Conservation (phyloP, 768 basidiomycete genomes). For the Russula earlei region DNA sequence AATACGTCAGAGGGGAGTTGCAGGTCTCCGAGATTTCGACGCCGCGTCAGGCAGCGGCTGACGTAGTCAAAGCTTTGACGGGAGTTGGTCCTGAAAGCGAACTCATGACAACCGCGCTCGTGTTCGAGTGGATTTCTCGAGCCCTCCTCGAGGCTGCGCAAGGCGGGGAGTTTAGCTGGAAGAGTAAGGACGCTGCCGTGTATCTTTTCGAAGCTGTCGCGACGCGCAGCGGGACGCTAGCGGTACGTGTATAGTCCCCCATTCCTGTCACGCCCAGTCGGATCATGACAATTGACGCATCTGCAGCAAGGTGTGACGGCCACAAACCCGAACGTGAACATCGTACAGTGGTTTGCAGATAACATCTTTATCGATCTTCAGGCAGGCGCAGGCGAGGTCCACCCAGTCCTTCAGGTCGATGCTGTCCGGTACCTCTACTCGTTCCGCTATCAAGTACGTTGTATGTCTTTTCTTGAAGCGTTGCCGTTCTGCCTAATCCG, state of each 20-base stretch:
- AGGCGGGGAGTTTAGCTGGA: constrained; percentile 63
- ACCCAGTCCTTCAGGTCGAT: constrained; percentile 91
- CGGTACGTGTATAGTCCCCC: constrained; percentile 38
- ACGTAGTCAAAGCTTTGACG: constrained; percentile 89
- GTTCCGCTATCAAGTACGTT: constrained; percentile 84
- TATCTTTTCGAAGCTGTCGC: constrained; percentile 93
- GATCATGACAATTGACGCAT: not conserved
- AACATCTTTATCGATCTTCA: constrained; percentile 83
- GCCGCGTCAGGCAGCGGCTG: constrained; percentile 85
- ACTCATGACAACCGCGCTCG: constrained; percentile 62
- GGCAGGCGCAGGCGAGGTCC: constrained; percentile 54
- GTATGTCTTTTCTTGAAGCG: not conserved
- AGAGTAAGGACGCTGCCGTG: constrained; percentile 87
- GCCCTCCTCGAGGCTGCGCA: constrained; percentile 62
- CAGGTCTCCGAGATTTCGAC: constrained; percentile 66
- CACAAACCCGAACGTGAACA: constrained; percentile 83
- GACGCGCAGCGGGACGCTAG: constrained; percentile 74
- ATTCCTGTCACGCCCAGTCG: not conserved
- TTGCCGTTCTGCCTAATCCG: not conserved
- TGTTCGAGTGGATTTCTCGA: constrained; percentile 71
- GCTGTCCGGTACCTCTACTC: constrained; percentile 92
- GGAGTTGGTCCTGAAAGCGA: constrained; percentile 70
- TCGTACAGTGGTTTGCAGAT: constrained; percentile 92
- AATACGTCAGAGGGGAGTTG: constrained; percentile 53
- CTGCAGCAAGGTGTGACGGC: constrained; percentile 84